phyloP scores from a whole-genome alignment of 441 rosid species.

The Brassica balearica region DNA sequence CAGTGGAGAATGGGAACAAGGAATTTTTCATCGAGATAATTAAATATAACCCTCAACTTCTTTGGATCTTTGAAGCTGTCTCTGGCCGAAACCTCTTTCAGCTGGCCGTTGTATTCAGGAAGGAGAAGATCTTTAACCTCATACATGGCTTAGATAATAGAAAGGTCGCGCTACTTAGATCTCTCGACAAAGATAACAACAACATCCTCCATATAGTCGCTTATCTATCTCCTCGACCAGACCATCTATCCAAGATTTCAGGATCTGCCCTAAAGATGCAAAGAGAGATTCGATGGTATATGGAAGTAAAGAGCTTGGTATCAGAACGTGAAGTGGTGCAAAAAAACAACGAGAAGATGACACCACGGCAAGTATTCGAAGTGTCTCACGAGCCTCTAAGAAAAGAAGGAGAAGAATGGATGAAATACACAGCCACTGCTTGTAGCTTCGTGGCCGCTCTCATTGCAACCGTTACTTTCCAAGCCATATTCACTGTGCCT shows the following conservation, averaged over 20 bases:
- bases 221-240: conserved; percentile 44
- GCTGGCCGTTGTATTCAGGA: conserved; percentile 56
- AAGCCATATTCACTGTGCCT: conserved; percentile 63
- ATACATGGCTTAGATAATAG: conserved; percentile 54
- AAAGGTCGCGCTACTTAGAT: conserved; percentile 45
- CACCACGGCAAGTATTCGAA: conserved; percentile 51
- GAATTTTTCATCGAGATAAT: conserved; percentile 53
- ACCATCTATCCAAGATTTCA: conserved; percentile 54
- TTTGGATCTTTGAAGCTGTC: conserved; percentile 49
- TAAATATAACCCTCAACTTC: conserved; percentile 45
- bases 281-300: conserved; percentile 62
- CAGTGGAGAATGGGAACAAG: conserved; percentile 54
- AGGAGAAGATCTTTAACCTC: conserved; percentile 65
- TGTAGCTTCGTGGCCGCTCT: conserved; percentile 69
- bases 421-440: conserved; percentile 60
- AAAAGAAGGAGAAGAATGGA: conserved; percentile 67
- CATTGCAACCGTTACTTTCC: conserved; percentile 67
- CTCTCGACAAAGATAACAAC: conserved; percentile 46
- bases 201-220: conserved; percentile 68
- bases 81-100: conserved; percentile 49
- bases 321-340: conserved; percentile 51
- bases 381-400: conserved; percentile 50
- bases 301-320: conserved; percentile 60
- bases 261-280: conserved; percentile 73
- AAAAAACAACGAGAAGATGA: conserved; percentile 38